phyloP scores from a whole-genome alignment of 257 asterid species.

The Solanum ossicruentum region DNA sequence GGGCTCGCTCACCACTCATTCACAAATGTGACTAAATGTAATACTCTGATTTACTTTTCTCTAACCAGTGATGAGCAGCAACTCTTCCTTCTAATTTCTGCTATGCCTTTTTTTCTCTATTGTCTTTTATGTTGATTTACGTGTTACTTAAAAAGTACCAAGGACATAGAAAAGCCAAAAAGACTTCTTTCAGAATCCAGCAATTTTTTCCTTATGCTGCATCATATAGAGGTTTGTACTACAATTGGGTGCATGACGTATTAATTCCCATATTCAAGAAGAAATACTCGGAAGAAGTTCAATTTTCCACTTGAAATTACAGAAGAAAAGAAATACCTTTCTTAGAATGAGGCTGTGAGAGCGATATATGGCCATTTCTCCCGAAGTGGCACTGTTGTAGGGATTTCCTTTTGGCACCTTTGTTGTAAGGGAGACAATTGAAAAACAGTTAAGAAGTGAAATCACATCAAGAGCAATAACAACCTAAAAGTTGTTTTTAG shows the following conservation, averaged over 20 bases:
- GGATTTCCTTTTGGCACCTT: constrained; percentile 98
- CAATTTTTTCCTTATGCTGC: neutral
- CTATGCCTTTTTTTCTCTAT: neutral
- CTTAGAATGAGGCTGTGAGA: constrained; percentile 79
- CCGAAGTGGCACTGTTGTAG: constrained; percentile 98
- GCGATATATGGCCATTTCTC: constrained; percentile 92
- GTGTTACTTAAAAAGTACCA: neutral
- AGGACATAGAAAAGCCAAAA: neutral
- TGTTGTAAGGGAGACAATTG: constrained; percentile 5
- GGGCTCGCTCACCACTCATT: neutral
- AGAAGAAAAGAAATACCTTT: constrained; percentile 42
- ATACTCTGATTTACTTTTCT: neutral
- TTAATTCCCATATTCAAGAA: neutral
- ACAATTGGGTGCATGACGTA: neutral
- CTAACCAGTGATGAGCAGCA: neutral
- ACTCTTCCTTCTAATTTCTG: neutral
- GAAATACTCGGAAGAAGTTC: neutral
- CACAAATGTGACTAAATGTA: neutral
- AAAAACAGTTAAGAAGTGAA: neutral
- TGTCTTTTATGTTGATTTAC: neutral
- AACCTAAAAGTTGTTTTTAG: neutral
- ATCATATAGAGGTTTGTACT: neutral
- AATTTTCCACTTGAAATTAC: constrained; percentile 2
- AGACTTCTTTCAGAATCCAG: neutral
- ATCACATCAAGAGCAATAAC: neutral